phyloP scores from a whole-genome alignment of 306 rosid species.

The Cucurbita moschata region DNA sequence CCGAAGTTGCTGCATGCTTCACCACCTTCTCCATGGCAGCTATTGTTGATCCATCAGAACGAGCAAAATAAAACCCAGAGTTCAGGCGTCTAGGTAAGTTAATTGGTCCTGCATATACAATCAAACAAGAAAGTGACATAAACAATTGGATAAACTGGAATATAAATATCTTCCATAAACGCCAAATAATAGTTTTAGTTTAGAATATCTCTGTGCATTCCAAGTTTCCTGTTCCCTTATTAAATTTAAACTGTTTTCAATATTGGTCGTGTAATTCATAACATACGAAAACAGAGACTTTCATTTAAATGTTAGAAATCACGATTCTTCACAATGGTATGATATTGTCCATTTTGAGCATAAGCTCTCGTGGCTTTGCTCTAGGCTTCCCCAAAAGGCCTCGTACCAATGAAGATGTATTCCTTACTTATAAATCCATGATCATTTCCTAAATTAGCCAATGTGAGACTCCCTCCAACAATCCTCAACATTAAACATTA shows the following conservation, averaged over 20 bases:
- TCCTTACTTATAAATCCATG: too few species aligned
- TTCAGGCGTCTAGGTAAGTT: conserved; percentile 91
- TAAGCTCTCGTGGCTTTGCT: too few species aligned
- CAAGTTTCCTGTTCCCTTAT: neutral
- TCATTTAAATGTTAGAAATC: neutral
- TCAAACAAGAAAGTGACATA: neutral
- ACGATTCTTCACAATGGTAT: too few species aligned
- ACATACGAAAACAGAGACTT: neutral
- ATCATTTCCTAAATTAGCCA: too few species aligned
- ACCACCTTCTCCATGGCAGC: conserved; percentile 81
- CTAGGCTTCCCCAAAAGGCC: too few species aligned
- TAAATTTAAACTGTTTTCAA: neutral
- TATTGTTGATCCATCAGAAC: conserved; percentile 53
- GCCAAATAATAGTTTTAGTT: neutral
- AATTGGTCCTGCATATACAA: conserved; percentile 36
- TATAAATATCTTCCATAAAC: neutral
- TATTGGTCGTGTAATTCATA: neutral
- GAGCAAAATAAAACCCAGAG: conserved; percentile 90
- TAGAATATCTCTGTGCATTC: neutral
- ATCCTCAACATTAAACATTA: too few species aligned
- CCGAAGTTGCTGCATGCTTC: conserved; percentile 74
- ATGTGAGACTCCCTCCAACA: too few species aligned
- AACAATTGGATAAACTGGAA: neutral
- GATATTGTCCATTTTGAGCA: too few species aligned
- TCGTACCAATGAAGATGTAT: too few species aligned